Conservation (phyloP, 148 eudicot genomes). For the Euryodendron excelsum region DNA sequence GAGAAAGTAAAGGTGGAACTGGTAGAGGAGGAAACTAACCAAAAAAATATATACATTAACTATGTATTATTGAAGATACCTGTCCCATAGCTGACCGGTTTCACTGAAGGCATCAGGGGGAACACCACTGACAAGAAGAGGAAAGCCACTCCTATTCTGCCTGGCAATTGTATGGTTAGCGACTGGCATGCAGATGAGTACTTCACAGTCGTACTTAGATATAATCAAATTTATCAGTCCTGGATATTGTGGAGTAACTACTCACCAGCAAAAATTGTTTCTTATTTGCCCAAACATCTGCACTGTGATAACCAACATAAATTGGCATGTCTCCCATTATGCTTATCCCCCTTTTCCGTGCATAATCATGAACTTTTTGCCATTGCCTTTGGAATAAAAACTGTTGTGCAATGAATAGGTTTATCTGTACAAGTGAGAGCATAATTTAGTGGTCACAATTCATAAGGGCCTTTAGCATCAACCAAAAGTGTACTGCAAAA, state of each 20-base stretch:
- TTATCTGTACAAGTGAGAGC: constrained; percentile 61
- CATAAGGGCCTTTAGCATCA: constrained; percentile 17
- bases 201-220: not conserved
- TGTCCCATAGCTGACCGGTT: constrained; percentile 98
- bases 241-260: not conserved
- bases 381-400: constrained; percentile 97
- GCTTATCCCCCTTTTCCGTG: constrained; percentile 63
- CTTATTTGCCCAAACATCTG: constrained; percentile 98
- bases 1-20: not conserved
- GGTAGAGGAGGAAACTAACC: not conserved
- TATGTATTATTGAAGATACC: constrained; percentile 36
- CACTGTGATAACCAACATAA: constrained; percentile 98
- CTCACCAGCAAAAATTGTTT: constrained; percentile 79
- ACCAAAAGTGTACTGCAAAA: not conserved
- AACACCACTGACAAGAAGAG: constrained; percentile 90
- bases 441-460: constrained; percentile 23
- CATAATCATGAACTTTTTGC: constrained; percentile 79
- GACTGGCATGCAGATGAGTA: constrained; percentile 8
- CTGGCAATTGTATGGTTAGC: constrained; percentile 27
- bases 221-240: not conserved
- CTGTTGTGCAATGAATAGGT: constrained; percentile 79
- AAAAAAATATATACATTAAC: not conserved
- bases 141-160: constrained; percentile 86
- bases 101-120: constrained; percentile 99
- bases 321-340: constrained; percentile 99